phyloP scores from a whole-genome alignment of 768 basidiomycete species.

The Lactifluus volemus region DNA sequence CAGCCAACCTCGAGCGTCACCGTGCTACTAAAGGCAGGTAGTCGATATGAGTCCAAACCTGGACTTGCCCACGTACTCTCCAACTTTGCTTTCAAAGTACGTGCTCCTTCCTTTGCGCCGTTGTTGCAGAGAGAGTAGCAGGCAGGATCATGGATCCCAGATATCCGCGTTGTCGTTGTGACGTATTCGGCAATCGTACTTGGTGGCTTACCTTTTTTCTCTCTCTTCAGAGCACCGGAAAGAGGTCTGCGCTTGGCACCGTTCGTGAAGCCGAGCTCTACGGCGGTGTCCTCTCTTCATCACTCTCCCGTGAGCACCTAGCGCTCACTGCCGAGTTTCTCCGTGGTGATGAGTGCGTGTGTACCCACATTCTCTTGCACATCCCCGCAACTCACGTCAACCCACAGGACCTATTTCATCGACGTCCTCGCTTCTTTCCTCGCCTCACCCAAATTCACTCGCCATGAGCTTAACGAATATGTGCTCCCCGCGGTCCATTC shows the following conservation, averaged over 20 bases:
- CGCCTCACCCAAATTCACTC: conserved; percentile 72
- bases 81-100: conserved; percentile 98
- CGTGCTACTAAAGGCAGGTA: conserved; percentile 87
- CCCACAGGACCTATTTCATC: conserved; percentile 73
- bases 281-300: conserved; percentile 83
- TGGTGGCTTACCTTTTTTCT: conserved; percentile 4
- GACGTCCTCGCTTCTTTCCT: conserved; percentile 80
- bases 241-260: conserved; percentile 82
- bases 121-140: background rate
- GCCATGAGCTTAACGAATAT: conserved; percentile 68
- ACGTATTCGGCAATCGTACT: background rate
- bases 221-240: conserved; percentile 63
- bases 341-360: conserved; percentile 87
- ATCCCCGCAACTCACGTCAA: background rate
- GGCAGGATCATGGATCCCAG: background rate
- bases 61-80: conserved; percentile 92
- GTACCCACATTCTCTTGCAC: background rate
- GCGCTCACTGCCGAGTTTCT: conserved; percentile 93
- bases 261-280: conserved; percentile 90
- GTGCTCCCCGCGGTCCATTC: conserved; percentile 61
- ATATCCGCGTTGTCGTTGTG: background rate
- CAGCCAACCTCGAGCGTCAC: conserved; percentile 83
- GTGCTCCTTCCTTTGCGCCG: conserved; percentile 19
- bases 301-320: conserved; percentile 81
- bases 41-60: conserved; percentile 77